These are phyloP conservation scores for Phytophthora tubulina DNA, from an alignment of 352 stramenopile genomes.

Conservation along the genomic window DNA sequence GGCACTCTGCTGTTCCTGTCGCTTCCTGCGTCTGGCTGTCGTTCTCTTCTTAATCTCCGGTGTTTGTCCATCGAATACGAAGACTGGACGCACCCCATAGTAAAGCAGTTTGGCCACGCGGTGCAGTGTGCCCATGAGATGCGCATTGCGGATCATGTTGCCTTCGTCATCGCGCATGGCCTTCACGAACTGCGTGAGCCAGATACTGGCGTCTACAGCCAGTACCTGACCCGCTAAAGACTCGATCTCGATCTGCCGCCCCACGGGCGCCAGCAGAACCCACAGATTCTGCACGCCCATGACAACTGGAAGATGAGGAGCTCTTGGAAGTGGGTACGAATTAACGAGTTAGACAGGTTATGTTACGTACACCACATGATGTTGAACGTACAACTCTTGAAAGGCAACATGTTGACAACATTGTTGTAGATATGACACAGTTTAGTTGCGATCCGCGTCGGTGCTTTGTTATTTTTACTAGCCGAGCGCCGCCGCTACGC, in stretches of 20 bases:
- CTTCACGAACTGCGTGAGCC: conserved; percentile 99
- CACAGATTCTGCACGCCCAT: conserved; percentile 99
- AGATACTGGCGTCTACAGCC: conserved; percentile 99
- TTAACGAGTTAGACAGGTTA: no score
- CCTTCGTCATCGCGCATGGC: conserved; percentile 97
- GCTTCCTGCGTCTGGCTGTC: conserved; percentile 66
- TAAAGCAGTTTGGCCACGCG: conserved; percentile 95
- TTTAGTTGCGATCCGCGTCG: no score
- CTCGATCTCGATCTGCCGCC: conserved; percentile 98
- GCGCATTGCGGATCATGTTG: conserved; percentile 94
- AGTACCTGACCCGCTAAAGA: conserved; percentile 96
- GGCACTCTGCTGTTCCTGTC: conserved; percentile 74
- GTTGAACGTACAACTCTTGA: no score
- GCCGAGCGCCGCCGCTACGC: no score
- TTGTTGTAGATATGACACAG: no score
- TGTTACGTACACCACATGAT: no score
- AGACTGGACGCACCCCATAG: conserved; percentile 97
- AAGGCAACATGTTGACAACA: no score
- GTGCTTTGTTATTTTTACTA: no score
- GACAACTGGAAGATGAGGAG: background rate
- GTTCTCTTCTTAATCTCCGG: conserved; percentile 97
- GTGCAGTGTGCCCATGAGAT: conserved; percentile 96
- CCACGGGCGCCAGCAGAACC: conserved; percentile 96
- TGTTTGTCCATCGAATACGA: conserved; percentile 99
- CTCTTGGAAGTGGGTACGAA: no score